A percentile compares a stretch with the other conserved stretches of the same genome.
phyloP scores from a whole-genome alignment of 225 moss, liverwort and hornwort genomes.

The Antitrichia curtipendula region DNA sequence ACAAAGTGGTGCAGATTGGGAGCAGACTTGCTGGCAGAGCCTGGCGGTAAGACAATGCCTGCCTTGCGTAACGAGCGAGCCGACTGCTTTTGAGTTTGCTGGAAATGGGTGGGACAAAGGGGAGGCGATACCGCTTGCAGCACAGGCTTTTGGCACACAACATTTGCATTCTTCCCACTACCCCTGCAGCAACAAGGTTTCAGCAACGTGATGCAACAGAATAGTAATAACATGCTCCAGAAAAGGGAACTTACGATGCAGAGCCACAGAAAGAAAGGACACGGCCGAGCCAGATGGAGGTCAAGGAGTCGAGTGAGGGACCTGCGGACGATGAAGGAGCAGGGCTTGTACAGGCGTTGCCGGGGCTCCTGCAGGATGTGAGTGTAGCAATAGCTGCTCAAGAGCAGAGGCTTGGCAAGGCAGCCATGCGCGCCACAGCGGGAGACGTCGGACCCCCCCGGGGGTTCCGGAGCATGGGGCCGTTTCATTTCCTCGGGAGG shows the following conservation, averaged over 20 bases:
- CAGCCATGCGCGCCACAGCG: slow-evolving; percentile 88
- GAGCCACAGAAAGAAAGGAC: neutral
- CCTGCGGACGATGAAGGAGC: slow-evolving; percentile 67
- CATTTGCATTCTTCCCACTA: slow-evolving; percentile 35
- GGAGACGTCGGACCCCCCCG: slow-evolving; percentile 27
- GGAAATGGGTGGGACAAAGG: slow-evolving; percentile 62
- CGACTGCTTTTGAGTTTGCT: slow-evolving; percentile 68
- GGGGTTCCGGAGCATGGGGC: slow-evolving; percentile 50
- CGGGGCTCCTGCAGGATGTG: slow-evolving; percentile 90
- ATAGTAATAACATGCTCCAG: neutral
- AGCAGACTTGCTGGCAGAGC: slow-evolving; percentile 39
- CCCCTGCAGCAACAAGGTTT: slow-evolving; percentile 3
- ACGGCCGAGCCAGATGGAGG: neutral
- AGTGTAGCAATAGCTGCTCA: slow-evolving; percentile 79
- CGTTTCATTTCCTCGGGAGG: slow-evolving; percentile 47
- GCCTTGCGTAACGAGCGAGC: slow-evolving; percentile 73
- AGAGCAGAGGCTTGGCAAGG: slow-evolving; percentile 55
- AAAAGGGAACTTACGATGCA: neutral
- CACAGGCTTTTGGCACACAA: slow-evolving; percentile 69
- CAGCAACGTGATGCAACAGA: neutral
- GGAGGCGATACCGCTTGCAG: slow-evolving; percentile 64
- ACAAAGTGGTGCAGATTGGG: slow-evolving; percentile 80
- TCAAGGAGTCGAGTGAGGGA: neutral
- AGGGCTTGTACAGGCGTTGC: slow-evolving; percentile 89
- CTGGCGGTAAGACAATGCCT: slow-evolving; percentile 49